phyloP scores from a whole-genome alignment of 1,284 basidiomycete species.

The Tilletiaria anomala region DNA sequence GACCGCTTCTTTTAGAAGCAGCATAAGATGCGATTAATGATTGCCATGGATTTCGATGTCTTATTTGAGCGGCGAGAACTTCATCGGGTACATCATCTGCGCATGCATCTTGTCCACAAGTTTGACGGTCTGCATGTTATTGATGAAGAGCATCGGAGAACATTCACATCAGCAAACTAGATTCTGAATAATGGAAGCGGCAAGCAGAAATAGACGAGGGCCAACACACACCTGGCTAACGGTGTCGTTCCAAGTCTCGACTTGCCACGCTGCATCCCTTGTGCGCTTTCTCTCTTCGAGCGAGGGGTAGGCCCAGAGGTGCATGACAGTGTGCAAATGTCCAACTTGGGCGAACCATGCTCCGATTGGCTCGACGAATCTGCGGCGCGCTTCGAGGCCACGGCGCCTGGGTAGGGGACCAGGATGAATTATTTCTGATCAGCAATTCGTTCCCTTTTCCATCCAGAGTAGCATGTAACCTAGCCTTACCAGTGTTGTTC shows the following conservation, averaged over 20 bases:
- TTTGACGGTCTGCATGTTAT: conserved; percentile 23
- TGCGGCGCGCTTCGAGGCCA: conserved; percentile 31
- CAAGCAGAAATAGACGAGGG: neutral
- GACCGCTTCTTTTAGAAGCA: no score
- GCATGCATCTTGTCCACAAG: conserved; percentile 37
- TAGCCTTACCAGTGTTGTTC: conserved; percentile 23
- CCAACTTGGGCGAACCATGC: conserved; percentile 37
- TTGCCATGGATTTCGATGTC: neutral
- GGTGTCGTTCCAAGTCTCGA: conserved; percentile 35
- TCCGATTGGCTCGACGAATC: conserved; percentile 32
- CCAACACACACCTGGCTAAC: conserved; percentile 17
- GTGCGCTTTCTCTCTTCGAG: conserved; percentile 33
- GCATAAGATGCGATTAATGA: no score
- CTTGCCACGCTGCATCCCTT: conserved; percentile 34
- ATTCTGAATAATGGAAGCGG: neutral
- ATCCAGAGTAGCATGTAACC: neutral
- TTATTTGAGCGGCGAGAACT: conserved; percentile 13
- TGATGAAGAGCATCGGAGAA: no score
- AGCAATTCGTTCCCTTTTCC: neutral
- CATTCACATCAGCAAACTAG: no score
- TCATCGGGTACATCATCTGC: conserved; percentile 31
- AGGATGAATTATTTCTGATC: no score
- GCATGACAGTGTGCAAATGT: conserved; percentile 32
- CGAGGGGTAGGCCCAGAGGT: conserved; percentile 35
- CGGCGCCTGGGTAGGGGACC: conserved; percentile 10